A percentile compares a stretch with the other conserved stretches of the same genome.
Evolutionary conservation across 129 eudicot species (phyloP).

Genomic region (Pseudognaphalium luteoalbum): DNA sequence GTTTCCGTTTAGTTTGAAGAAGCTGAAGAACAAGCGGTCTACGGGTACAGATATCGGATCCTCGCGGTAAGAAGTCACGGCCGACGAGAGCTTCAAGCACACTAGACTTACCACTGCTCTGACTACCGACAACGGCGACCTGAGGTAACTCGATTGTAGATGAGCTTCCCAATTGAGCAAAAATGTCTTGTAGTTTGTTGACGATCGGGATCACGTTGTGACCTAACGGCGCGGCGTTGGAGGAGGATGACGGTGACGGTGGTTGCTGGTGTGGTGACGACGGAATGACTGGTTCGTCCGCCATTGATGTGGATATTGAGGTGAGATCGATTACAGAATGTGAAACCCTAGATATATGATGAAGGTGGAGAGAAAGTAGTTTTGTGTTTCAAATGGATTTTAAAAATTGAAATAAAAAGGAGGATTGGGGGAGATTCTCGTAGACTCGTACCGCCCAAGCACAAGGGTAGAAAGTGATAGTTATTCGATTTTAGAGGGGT

Average conservation of each 20-base stretch:
- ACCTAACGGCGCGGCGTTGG: slow-evolving; percentile 56
- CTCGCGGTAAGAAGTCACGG: slow-evolving; percentile 14
- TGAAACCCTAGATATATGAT: slow-evolving; percentile 32
- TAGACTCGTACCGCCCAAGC: slow-evolving; percentile 34
- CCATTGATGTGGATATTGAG: slow-evolving; percentile 43
- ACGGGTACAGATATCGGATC: slow-evolving; percentile 7
- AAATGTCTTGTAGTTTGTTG: slow-evolving; percentile 13
- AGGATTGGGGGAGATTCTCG: slow-evolving; percentile 26
- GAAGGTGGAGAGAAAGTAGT: slow-evolving; percentile 29
- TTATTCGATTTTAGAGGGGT: slow-evolving; percentile 8
- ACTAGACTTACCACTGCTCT: slow-evolving; percentile 21
- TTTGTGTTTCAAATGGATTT: too few species aligned
- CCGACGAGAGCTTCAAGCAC: slow-evolving; percentile 20
- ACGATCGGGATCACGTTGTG: slow-evolving; percentile 33
- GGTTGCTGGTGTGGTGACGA: slow-evolving; percentile 33
- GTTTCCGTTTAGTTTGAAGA: slow-evolving; percentile 11
- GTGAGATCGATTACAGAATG: slow-evolving; percentile 24
- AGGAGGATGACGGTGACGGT: slow-evolving; percentile 30
- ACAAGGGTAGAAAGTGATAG: slow-evolving; percentile 15
- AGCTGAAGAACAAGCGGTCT: slow-evolving; percentile 23
- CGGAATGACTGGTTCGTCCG: slow-evolving; percentile 55
- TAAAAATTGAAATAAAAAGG: too few species aligned
- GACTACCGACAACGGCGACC: slow-evolving; percentile 23
- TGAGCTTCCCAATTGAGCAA: slow-evolving; percentile 10
- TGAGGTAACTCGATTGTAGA: slow-evolving; percentile 13